These are phyloP conservation scores for Paraurostyla sp. DNA, from an alignment of 73 alveolate genomes.

Conservation along the genomic window DNA sequence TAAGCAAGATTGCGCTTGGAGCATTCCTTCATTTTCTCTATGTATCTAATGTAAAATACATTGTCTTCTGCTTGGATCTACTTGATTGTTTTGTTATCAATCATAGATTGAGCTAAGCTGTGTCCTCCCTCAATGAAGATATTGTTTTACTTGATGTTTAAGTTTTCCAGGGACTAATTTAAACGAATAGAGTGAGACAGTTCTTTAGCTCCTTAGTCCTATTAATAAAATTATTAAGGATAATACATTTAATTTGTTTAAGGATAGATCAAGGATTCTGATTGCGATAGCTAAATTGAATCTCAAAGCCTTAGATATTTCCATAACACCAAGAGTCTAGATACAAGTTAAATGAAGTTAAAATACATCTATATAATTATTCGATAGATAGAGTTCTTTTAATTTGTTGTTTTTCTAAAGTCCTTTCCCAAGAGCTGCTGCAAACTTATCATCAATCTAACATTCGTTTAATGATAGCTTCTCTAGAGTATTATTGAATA, in stretches of 20 bases:
- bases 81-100: not conserved
- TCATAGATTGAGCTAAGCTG: slow-evolving; percentile 13
- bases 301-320: slow-evolving; percentile 20
- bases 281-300: not conserved
- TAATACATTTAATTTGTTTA: not conserved
- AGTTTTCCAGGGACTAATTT: not conserved
- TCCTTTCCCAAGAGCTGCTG: not conserved
- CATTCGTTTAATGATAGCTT: slow-evolving; percentile 2
- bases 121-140: slow-evolving; percentile 16
- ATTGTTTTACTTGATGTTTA: not conserved
- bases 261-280: slow-evolving; percentile 8
- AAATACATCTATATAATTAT: slow-evolving; percentile 13
- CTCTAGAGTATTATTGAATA: not conserved
- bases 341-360: not conserved
- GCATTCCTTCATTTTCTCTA: slow-evolving; percentile 22
- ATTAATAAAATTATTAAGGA: not conserved
- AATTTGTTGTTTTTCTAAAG: not conserved
- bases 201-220: slow-evolving; percentile 28
- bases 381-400: slow-evolving; percentile 2
- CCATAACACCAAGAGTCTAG: not conserved
- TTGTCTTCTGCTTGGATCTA: slow-evolving; percentile 7
- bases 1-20: not conserved
- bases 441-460: not conserved
- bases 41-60: not conserved
- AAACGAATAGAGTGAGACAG: not conserved